phyloP scores from a whole-genome alignment of 2,329 filamentous ascomycete genomes.

The Pseudohalonectria lignicola region DNA sequence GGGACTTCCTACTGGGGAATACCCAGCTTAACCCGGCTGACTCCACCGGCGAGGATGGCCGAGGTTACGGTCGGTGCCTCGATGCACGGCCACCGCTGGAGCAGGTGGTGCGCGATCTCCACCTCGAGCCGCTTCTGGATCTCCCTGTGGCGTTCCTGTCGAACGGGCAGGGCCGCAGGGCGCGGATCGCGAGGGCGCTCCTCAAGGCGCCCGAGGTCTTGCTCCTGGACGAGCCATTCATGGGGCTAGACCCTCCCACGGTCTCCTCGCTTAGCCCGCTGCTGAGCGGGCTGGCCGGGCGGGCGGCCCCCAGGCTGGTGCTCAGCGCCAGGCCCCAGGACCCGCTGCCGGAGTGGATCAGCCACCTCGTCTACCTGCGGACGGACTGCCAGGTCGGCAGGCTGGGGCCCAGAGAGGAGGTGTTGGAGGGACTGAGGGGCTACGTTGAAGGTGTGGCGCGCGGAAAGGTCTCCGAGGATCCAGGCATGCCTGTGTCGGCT shows the following conservation, averaged over 20 bases:
- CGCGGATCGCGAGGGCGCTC: slow-evolving; percentile 79
- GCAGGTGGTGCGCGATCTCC: slow-evolving; percentile 57
- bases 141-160: slow-evolving; percentile 85
- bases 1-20: slow-evolving; percentile 71
- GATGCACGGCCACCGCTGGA: no score
- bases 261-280: slow-evolving; percentile 61
- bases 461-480: slow-evolving; percentile 28
- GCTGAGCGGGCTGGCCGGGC: slow-evolving; percentile 55
- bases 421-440: slow-evolving; percentile 41
- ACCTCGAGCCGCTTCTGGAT: slow-evolving; percentile 56
- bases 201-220: slow-evolving; percentile 70
- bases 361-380: slow-evolving; percentile 65
- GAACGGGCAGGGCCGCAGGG: slow-evolving; percentile 82
- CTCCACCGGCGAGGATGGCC: slow-evolving; percentile 8
- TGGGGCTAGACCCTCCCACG: slow-evolving; percentile 86
- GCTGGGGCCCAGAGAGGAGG: slow-evolving; percentile 53
- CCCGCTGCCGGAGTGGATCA: slow-evolving; percentile 80
- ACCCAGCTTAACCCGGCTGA: slow-evolving; percentile 67
- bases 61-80: slow-evolving; percentile 4
- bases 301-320: slow-evolving; percentile 59
- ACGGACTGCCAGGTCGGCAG: slow-evolving; percentile 53
- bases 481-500: slow-evolving; percentile 33
- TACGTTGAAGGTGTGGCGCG: slow-evolving; percentile 37
- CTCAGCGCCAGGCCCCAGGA: slow-evolving; percentile 78
- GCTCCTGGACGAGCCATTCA: slow-evolving; percentile 87